Percentiles rank a stretch among this genome's conserved stretches.
Conservation (phyloP, 1,284 basidiomycete species). For the Ustilago esculenta region DNA sequence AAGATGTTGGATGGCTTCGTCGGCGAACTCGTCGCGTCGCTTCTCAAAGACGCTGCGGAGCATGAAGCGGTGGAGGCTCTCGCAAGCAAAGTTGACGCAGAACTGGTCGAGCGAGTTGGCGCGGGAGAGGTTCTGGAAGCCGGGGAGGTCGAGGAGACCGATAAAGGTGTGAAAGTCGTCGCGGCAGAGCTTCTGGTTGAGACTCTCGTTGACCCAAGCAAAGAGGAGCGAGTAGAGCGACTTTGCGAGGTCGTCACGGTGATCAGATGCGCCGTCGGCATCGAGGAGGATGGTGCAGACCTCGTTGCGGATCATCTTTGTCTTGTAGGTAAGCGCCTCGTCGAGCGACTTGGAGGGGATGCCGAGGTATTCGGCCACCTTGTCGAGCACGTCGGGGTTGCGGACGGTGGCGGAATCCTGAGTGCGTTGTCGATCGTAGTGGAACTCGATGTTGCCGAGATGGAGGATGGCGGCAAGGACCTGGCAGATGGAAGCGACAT, state of each 20-base stretch:
- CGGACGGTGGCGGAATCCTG: slow-evolving; percentile 61
- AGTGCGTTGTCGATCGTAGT: slow-evolving; percentile 63
- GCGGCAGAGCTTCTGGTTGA: slow-evolving; percentile 82
- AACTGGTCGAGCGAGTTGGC: slow-evolving; percentile 95
- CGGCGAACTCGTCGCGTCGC: slow-evolving; percentile 81
- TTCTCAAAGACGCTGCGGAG: slow-evolving; percentile 82
- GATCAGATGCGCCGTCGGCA: slow-evolving; percentile 88
- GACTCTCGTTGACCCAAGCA: slow-evolving; percentile 93
- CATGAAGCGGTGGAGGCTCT: slow-evolving; percentile 85
- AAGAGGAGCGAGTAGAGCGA: slow-evolving; percentile 93
- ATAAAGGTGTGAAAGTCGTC: slow-evolving; percentile 76
- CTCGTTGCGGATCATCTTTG: slow-evolving; percentile 90
- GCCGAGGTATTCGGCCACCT: slow-evolving; percentile 90
- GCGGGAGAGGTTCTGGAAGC: slow-evolving; percentile 74
- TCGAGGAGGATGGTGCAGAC: slow-evolving; percentile 95
- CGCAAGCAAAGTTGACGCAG: slow-evolving; percentile 94
- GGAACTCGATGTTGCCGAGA: slow-evolving; percentile 93
- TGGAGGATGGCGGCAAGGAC: slow-evolving; percentile 93
- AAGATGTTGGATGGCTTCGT: slow-evolving; percentile 80
- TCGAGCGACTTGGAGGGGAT: slow-evolving; percentile 80
- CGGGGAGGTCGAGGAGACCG: slow-evolving; percentile 93
- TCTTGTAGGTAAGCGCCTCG: slow-evolving; percentile 87
- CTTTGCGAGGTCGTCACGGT: slow-evolving; percentile 91
- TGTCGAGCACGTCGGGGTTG: slow-evolving; percentile 75
- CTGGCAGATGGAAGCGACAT: slow-evolving; percentile 93